Evolutionary conservation across 805 yeast species (phyloP), one percentile per base, ranked within the genome.

Genomic region (Saturnispora mendoncae): DNA sequence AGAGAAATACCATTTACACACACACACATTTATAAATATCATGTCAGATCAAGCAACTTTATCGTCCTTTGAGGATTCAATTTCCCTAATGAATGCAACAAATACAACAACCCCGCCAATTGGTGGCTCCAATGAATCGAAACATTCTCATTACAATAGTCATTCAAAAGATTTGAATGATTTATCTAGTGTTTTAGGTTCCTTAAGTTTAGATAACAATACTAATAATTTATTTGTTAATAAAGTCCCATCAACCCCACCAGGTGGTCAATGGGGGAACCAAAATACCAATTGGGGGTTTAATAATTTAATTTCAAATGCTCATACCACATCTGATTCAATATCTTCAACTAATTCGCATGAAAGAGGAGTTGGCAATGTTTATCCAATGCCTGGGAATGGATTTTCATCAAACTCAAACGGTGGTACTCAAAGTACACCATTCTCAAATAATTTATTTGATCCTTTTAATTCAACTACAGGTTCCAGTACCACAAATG

Each of bases 151-250:
- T 45, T 27, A 49, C 44, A 33, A 37, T 21, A 15, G 23, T 21
- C 26, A 23, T 23, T 23, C 26, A 23, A 39, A 52, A 13, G 59
- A 55, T 24, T 49, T 57, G 35, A 57, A 58, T 37, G 76, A 71
- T 46, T 64, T 72, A 33, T 72, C 67, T 21, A 71, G 72, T 13
- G 75, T 75, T 17, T 55, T 72, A 32, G 67, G 66, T 36, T 66
- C 67, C 31, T 58, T 72, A 35, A 65, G 69, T 51, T 58, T 72
- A 42, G 74, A 69, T 26, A 42, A 48, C 21, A 37, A 51, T 29
- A 46, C 55, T 5, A 37, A 51, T 32, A 44, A 53, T 4, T 33
- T 51, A 36, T 44, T 46, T 29, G 47, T 47, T 28, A 48, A 45
- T 33, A 48, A 48, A 24, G 37, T 43, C 13, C 60, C 60, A 18